Evolutionary conservation across 495 filamentous ascomycete genomes (phyloP).

Genomic region (Zalerion maritima): DNA sequence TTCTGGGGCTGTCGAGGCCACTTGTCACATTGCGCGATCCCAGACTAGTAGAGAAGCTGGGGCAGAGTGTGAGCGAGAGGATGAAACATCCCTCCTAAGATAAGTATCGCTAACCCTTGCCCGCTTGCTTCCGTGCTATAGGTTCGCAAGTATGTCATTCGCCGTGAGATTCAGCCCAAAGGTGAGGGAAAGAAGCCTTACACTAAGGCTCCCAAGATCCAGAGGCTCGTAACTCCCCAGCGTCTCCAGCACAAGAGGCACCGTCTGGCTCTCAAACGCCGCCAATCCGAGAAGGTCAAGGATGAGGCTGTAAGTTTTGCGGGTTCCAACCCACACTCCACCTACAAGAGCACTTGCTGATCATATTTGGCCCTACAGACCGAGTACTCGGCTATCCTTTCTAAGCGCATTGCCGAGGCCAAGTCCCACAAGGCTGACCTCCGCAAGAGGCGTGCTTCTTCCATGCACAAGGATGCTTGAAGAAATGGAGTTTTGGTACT

Average conservation of each 20-base stretch:
- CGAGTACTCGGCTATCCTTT: conserved; percentile 86
- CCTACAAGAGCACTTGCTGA: conserved; percentile 13
- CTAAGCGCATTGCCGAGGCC: conserved; percentile 89
- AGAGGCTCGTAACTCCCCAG: conserved; percentile 97
- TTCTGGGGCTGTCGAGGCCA: too few relatives aligned
- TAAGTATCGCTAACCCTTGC: too few relatives aligned
- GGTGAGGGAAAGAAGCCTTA: conserved; percentile 90
- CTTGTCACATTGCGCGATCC: too few relatives aligned
- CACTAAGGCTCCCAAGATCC: conserved; percentile 99
- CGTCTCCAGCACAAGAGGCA: conserved; percentile 99
- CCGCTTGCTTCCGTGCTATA: too few relatives aligned
- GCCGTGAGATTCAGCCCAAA: conserved; percentile 91
- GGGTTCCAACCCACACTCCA: not conserved
- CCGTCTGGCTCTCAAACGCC: conserved; percentile 91
- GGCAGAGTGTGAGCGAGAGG: conserved; percentile 19
- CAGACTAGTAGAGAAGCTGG: not conserved
- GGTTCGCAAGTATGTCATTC: conserved; percentile 98
- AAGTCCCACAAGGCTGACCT: conserved; percentile 80
- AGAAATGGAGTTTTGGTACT: too few relatives aligned
- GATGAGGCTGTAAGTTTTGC: conserved; percentile 82
- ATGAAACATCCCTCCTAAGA: too few relatives aligned
- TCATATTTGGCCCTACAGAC: conserved; percentile 43
- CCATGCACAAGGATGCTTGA: conserved; percentile 77
- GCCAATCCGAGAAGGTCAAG: conserved; percentile 82
- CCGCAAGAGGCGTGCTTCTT: conserved; percentile 90